Percentiles rank a stretch among this genome's conserved stretches.
These are phyloP conservation scores for Dysphania ambrosioides DNA, from an alignment of 148 eudicot species.

Conservation along the genomic window DNA sequence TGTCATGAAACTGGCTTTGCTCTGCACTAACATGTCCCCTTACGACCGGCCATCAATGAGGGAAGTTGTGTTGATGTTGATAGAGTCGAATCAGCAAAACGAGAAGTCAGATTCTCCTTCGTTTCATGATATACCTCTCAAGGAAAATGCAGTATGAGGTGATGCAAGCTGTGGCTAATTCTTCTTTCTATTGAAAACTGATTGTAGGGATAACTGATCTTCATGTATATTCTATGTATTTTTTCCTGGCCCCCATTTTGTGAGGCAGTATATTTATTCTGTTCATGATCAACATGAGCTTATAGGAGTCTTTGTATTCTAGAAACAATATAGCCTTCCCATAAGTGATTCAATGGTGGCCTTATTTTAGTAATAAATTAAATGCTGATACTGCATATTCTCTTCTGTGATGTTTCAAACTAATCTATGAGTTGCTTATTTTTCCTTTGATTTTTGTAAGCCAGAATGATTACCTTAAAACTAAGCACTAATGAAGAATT, in stretches of 20 bases:
- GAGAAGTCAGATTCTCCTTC: slow-evolving; percentile 39
- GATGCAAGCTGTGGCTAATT: slow-evolving; percentile 28
- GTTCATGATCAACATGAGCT: slow-evolving; percentile 10
- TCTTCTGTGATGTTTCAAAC: background rate
- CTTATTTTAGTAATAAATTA: slow-evolving; percentile 15
- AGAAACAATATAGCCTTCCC: slow-evolving; percentile 11
- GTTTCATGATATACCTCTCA: slow-evolving; percentile 42
- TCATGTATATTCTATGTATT: slow-evolving; percentile 30
- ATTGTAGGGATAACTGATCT: slow-evolving; percentile 14
- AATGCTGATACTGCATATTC: background rate
- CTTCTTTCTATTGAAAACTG: slow-evolving; percentile 26
- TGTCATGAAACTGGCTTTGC: slow-evolving; percentile 67
- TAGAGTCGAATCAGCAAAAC: slow-evolving; percentile 65
- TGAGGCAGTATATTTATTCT: slow-evolving; percentile 11
- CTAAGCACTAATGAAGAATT: too few relatives aligned
- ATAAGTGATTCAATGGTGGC: slow-evolving; percentile 21
- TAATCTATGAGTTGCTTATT: background rate
- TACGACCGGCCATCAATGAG: slow-evolving; percentile 85
- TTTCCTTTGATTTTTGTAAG: too few relatives aligned
- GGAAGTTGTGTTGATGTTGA: slow-evolving; percentile 82
- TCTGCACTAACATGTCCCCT: slow-evolving; percentile 84
- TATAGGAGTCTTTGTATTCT: slow-evolving; percentile 21
- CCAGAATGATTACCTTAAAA: too few relatives aligned
- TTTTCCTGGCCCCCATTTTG: slow-evolving; percentile 13
- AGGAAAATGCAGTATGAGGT: slow-evolving; percentile 42